Conservation (phyloP, 768 basidiomycete genomes). For the Lentinula boryana region DNA sequence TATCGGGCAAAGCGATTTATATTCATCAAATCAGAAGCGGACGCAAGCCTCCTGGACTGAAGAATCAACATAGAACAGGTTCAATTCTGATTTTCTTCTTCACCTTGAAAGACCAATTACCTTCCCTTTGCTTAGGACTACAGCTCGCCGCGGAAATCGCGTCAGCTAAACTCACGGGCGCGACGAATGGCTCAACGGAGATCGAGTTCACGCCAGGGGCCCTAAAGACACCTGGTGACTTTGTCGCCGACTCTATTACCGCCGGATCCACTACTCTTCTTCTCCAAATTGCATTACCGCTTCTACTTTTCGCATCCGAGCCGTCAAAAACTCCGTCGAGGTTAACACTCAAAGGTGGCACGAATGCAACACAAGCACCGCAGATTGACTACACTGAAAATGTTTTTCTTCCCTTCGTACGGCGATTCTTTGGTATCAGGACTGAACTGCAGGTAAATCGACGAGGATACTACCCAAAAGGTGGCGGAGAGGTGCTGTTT, state of each 20-base stretch:
- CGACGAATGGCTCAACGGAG: constrained; percentile 41
- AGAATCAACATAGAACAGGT: constrained; percentile 71
- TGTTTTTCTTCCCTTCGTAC: constrained; percentile 65
- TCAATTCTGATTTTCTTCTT: background rate
- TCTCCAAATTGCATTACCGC: constrained; percentile 65
- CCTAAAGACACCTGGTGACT: constrained; percentile 34
- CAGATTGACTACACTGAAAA: constrained; percentile 69
- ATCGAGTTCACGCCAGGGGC: constrained; percentile 49
- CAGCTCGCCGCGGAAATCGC: constrained; percentile 60
- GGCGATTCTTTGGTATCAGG: constrained; percentile 45
- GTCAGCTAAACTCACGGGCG: constrained; percentile 47
- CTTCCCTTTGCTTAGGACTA: constrained; percentile 37
- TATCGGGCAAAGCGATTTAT: constrained; percentile 53
- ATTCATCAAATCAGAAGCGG: constrained; percentile 57
- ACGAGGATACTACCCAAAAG: constrained; percentile 70
- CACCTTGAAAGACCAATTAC: background rate
- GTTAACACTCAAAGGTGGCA: constrained; percentile 61
- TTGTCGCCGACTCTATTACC: constrained; percentile 42
- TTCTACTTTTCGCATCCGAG: constrained; percentile 49
- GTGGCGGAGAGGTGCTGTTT: constrained; percentile 58
- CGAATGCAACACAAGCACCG: constrained; percentile 65
- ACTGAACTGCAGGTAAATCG: constrained; percentile 41
- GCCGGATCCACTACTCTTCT: constrained; percentile 70
- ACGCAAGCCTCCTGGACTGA: constrained; percentile 59
- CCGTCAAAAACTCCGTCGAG: constrained; percentile 28